Base-by-base conservation (phyloP, 2,329 filamentous ascomycete species). In the Ambrosiella beaveri region DNA sequence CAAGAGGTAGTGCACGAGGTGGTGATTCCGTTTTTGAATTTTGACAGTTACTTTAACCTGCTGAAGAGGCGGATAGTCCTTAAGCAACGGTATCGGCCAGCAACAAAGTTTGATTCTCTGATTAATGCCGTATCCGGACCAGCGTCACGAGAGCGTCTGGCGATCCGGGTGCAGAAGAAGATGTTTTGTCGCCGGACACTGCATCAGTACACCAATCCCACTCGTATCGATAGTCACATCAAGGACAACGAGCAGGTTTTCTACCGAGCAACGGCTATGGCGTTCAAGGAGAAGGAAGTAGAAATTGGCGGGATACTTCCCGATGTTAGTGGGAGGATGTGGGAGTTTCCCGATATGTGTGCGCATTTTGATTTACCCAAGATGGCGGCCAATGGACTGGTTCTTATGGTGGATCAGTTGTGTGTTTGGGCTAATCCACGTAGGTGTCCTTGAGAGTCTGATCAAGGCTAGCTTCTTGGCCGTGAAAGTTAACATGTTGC, bases 1-100 rank as follows among this genome's bases (percentile, higher is more conserved):
- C 8, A 51, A n/a, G 27, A 51, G 27, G 9, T 51, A 5, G 27
- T 51, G 6, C 8, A 19, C 17, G 52, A 54, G 12, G 15, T 54
- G 9, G 52, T 54, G 8, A 54, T 54, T 35, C 52, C 52, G 12
- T 54, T 41, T 54, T 5, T 54, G 9, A 54, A 41, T 17, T 54
- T 27, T 35, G 52, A 54, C 1, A 19, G 12, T 5, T 54, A 54
- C 9, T 54, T 41, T 36, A 41, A 40, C 36, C 13, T 54, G 9
- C 37, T 54, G 3, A 54, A 54, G 38, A 11, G 39, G 9, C 13
- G 52, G 9, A 54, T 54, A 15, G 37, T 54, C 15, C 15, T 41
- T 17, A 54, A 19, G 15, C 52, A 54, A 2, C 38, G 52, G 15
- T 44, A 54, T 41, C n/a, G 39, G 6, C 52, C 38, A 5, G 8